Evolutionary conservation across 306 rosid species (phyloP).

Genomic region (Acacia acuminata): DNA sequence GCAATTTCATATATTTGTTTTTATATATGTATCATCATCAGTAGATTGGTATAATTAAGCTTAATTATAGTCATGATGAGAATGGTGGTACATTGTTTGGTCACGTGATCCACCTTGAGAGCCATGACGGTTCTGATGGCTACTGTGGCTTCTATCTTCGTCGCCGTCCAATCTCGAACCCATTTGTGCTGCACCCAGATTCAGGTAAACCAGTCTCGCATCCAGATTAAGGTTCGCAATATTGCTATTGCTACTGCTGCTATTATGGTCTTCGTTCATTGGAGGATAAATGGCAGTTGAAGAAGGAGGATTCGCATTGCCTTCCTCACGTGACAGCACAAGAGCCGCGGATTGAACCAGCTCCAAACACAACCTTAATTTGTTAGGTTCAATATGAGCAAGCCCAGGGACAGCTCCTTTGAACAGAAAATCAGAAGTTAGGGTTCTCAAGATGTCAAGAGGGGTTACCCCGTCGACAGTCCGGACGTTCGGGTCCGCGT

Average conservation of each 20-base stretch:
- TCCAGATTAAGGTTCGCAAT: slow-evolving; percentile 65
- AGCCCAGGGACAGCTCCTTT: slow-evolving; percentile 98
- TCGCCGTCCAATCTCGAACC: slow-evolving; percentile 55
- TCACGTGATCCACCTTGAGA: slow-evolving; percentile 48
- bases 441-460: slow-evolving; percentile 89
- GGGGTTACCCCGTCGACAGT: slow-evolving; percentile 84
- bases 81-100: slow-evolving; percentile 69
- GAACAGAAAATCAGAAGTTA: slow-evolving; percentile 95
- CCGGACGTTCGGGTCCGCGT: slow-evolving; percentile 90
- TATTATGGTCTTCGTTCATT: slow-evolving; percentile 62
- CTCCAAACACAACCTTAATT: slow-evolving; percentile 85
- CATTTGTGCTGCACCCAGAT: slow-evolving; percentile 78
- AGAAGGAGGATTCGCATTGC: slow-evolving; percentile 53
- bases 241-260: slow-evolving; percentile 46
- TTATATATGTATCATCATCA: slow-evolving; percentile 11
- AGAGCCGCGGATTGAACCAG: slow-evolving; percentile 96
- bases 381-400: slow-evolving; percentile 91
- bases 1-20: slow-evolving; percentile 11
- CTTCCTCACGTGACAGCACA: slow-evolving; percentile 90
- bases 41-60: not conserved
- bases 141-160: slow-evolving; percentile 43
- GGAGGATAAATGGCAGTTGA: slow-evolving; percentile 64
- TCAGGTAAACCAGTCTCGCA: slow-evolving; percentile 86
- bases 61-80: slow-evolving; percentile 68
- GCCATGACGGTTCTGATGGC: slow-evolving; percentile 39